These are phyloP conservation scores for Xylariaceae sp. DNA, from an alignment of 2,329 filamentous ascomycete genomes.

Conservation along the genomic window DNA sequence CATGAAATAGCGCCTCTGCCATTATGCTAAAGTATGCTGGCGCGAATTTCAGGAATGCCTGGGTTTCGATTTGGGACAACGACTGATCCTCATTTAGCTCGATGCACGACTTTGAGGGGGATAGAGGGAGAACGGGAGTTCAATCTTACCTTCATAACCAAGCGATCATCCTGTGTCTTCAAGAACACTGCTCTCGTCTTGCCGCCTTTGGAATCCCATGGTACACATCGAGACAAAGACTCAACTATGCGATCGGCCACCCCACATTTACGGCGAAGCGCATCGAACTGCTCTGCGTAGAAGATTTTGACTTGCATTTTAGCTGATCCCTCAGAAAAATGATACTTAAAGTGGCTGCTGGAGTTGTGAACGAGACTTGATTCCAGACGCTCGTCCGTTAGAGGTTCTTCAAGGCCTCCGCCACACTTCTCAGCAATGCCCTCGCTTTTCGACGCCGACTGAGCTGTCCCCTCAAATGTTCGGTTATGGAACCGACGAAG, in stretches of 20 bases:
- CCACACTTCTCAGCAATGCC: conserved; percentile 27
- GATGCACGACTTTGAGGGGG: conserved; percentile 42
- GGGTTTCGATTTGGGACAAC: conserved; percentile 83
- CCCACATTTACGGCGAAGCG: conserved; percentile 84
- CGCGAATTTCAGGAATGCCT: conserved; percentile 90
- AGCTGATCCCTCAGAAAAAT: conserved; percentile 89
- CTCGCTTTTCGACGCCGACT: conserved; percentile 27
- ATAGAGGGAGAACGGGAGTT: conserved; percentile 36
- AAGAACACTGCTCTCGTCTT: conserved; percentile 97
- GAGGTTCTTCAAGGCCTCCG: conserved; percentile 26
- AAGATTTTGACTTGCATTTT: conserved; percentile 98
- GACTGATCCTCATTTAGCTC: conserved; percentile 48
- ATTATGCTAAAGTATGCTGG: conserved; percentile 97
- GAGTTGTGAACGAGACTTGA: conserved; percentile 77
- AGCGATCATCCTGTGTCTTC: conserved; percentile 90
- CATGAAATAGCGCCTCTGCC: conserved; percentile 92
- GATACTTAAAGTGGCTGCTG: conserved; percentile 91
- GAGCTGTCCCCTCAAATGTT: conserved; percentile 20
- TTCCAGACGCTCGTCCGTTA: conserved; percentile 67
- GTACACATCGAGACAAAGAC: conserved; percentile 87
- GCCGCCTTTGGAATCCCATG: conserved; percentile 96
- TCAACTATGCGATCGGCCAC: conserved; percentile 92
- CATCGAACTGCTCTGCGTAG: conserved; percentile 96
- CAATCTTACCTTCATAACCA: conserved; percentile 67
- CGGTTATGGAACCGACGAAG: conserved; percentile 45